Conservation (phyloP, 768 basidiomycete species). For the Suillus alpinus region DNA sequence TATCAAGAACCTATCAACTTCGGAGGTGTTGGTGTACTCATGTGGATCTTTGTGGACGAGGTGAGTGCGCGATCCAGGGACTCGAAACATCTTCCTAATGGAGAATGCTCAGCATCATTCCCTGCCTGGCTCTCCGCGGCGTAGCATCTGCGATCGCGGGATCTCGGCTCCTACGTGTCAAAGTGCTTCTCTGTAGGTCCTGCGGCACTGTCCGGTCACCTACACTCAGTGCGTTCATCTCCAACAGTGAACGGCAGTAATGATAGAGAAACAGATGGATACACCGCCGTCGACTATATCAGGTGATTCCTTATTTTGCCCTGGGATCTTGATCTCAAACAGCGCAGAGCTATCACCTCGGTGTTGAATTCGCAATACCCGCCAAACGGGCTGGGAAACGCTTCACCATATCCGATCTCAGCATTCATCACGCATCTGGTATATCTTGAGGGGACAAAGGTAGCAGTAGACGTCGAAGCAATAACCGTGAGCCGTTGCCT, state of each 20-base stretch:
- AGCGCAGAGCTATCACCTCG: slow-evolving; percentile 57
- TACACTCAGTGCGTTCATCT: slow-evolving; percentile 9
- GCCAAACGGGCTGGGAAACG: slow-evolving; percentile 56
- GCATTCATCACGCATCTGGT: slow-evolving; percentile 86
- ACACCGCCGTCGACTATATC: slow-evolving; percentile 83
- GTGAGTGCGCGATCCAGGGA: slow-evolving; percentile 33
- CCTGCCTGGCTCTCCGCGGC: slow-evolving; percentile 82
- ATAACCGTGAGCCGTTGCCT: slow-evolving; percentile 53
- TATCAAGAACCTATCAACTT: slow-evolving; percentile 54
- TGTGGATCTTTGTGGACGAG: slow-evolving; percentile 96
- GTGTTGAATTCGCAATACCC: slow-evolving; percentile 65
- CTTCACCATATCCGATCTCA: slow-evolving; percentile 66
- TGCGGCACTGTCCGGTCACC: neutral
- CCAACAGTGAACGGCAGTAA: slow-evolving; percentile 78
- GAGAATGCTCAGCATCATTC: slow-evolving; percentile 64
- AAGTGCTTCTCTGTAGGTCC: slow-evolving; percentile 77
- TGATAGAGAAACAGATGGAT: slow-evolving; percentile 87
- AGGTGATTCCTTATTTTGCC: slow-evolving; percentile 39
- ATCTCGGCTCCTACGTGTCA: slow-evolving; percentile 68
- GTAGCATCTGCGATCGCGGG: slow-evolving; percentile 76
- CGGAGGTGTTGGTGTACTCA: slow-evolving; percentile 80
- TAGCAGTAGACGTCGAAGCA: slow-evolving; percentile 57
- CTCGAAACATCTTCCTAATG: slow-evolving; percentile 6
- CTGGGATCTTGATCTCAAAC: slow-evolving; percentile 10
- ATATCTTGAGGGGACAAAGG: slow-evolving; percentile 60